phyloP scores from a whole-genome alignment of 139 green algal genomes.

The Diplosphaera chodatii region DNA sequence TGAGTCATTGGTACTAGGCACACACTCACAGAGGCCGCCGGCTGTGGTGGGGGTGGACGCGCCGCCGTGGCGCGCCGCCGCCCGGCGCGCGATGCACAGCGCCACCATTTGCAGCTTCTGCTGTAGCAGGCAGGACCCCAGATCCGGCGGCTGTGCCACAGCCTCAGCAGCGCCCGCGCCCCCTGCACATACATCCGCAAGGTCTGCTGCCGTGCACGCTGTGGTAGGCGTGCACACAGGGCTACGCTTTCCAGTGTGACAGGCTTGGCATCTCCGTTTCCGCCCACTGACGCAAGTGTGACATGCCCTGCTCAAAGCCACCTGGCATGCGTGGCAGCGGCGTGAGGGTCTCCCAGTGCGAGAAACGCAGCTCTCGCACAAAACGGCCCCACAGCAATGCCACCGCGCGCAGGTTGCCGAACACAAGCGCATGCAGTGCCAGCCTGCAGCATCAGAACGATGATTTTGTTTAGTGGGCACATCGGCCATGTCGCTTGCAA shows the following conservation, averaged over 20 bases:
- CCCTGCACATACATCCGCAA: no score
- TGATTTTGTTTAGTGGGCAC: no score
- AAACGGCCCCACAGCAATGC: slow-evolving; percentile 62
- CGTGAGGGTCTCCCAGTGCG: slow-evolving; percentile 48
- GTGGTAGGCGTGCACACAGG: no score
- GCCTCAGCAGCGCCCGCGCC: neutral
- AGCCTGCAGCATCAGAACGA: no score
- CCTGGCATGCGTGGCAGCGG: slow-evolving; percentile 53
- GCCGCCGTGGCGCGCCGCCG: neutral
- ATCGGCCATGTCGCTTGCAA: no score
- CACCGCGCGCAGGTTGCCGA: slow-evolving; percentile 61
- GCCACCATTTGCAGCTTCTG: slow-evolving; percentile 83
- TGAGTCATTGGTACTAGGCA: neutral
- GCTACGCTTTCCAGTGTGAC: no score
- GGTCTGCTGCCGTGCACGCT: no score
- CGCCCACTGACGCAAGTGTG: no score
- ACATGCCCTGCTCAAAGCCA: no score
- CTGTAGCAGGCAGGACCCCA: slow-evolving; percentile 60
- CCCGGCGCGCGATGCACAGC: slow-evolving; percentile 47
- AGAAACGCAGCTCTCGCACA: slow-evolving; percentile 46
- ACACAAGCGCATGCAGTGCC: slow-evolving; percentile 55
- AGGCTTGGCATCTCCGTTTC: no score
- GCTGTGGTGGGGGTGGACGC: neutral
- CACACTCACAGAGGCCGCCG: neutral
- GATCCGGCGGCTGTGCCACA: slow-evolving; percentile 28